Percentiles rank a stretch among this genome's conserved stretches.
Evolutionary conservation across 2,329 filamentous ascomycete species (phyloP).

Genomic region (Purpureocillium lavendulum): DNA sequence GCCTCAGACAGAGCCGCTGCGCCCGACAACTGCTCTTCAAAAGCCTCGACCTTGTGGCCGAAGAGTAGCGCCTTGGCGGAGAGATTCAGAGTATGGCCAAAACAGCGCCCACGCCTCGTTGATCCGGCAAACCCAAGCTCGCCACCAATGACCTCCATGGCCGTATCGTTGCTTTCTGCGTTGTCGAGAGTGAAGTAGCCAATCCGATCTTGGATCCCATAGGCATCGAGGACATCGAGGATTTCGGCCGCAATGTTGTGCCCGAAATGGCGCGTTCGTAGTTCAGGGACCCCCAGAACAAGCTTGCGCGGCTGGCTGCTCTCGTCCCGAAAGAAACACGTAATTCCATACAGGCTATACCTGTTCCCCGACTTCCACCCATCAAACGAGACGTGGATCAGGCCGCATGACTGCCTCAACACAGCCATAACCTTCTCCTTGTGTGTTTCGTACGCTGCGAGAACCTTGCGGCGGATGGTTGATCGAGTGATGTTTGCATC

Average conservation of each 20-base stretch:
- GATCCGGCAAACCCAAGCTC: constrained; percentile 2
- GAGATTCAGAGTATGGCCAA: not conserved
- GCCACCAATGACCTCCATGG: constrained; percentile 1
- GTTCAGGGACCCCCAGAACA: not conserved
- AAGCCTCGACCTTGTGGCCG: not conserved
- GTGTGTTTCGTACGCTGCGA: not conserved
- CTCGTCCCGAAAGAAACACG: not conserved
- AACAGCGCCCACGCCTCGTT: not conserved
- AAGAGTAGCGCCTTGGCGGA: constrained; percentile 1
- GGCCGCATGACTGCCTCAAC: constrained; percentile 1
- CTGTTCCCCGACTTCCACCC: constrained; percentile 1
- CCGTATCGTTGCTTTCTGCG: constrained; percentile 4
- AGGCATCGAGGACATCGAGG: not conserved
- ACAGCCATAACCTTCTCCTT: not conserved
- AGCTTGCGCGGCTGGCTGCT: constrained; percentile 1
- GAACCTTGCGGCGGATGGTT: not conserved
- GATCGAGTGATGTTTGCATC: not conserved
- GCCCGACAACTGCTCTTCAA: not conserved
- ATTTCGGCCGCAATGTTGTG: constrained; percentile 1
- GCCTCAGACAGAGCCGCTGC: not conserved
- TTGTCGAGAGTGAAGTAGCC: constrained; percentile 7
- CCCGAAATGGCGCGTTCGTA: constrained; percentile 1
- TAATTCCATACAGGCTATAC: not conserved
- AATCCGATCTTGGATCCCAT: constrained; percentile 2
- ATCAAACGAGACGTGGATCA: constrained; percentile 1